Base-by-base conservation (phyloP, 2,329 filamentous ascomycete species). In the Pseudogymnoascus sp. region DNA sequence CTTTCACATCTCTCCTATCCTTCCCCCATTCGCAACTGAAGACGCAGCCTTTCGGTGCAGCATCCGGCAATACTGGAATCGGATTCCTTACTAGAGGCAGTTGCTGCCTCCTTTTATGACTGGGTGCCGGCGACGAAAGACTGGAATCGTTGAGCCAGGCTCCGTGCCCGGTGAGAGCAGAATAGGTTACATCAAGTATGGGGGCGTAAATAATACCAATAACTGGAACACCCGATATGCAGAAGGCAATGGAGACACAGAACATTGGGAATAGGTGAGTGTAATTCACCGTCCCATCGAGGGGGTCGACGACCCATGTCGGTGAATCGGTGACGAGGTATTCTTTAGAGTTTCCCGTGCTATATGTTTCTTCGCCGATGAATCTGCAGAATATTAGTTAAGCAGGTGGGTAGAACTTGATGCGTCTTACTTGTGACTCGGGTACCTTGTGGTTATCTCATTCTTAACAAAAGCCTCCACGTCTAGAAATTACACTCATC, bases 1-100 rank as follows among this genome's bases (percentile, higher is more conserved):
- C 84, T 0, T 79, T 78, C 0, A 69, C 72, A 69, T 90, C 88
- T 60, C 82, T 76, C 15, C 88, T 77, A 66, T 91, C 88, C 71
- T 91, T 91, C 0, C 88, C 88, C 88, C 88, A 91, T 69, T 91
- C 88, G 67, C 86, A 90, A 0, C 82, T 81, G 67, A 91, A 88
- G 8, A 89, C 78, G 66, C 88, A 91, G 1, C 82, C 83, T 39
- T 79, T 81, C 0, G 87, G 88, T 0, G 88, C 86, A 21, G 79
- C 77, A 13, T 72, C 70, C 0, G 86, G 86, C 71, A 90, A 74
- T 0, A 85, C 80, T 2, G 84, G 82, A 23, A 84, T 75, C 0
- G 84, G 85, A 58, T 80, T 80, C 35, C 77, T 77, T 13, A 88
- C 73, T 3, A 90, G 75, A 0, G 88, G 88, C 9, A 91, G 75